Evolutionary conservation across 2,329 filamentous ascomycete species (phyloP).

Genomic region (Diplodia scrobiculata): DNA sequence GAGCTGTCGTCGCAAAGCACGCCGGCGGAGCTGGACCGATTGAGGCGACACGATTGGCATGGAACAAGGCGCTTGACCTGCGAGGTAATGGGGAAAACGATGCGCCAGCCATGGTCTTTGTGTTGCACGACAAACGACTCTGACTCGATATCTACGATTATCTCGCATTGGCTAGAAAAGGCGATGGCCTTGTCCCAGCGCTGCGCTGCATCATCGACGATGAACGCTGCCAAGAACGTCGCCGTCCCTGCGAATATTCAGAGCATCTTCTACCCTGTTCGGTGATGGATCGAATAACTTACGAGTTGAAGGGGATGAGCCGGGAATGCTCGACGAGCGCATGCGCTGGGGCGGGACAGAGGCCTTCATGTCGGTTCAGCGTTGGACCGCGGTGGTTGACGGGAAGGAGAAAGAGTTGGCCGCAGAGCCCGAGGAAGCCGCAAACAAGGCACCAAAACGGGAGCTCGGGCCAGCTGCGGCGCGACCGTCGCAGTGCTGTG

Average conservation of each 20-base stretch:
- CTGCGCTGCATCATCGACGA: background rate
- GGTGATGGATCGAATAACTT: background rate
- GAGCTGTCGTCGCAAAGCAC: background rate
- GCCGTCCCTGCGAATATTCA: background rate
- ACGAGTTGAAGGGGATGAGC: background rate
- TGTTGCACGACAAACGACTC: background rate
- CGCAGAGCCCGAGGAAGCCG: background rate
- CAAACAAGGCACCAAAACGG: background rate
- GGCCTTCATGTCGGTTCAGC: background rate
- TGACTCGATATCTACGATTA: background rate
- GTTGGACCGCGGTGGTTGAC: background rate
- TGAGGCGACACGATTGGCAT: background rate
- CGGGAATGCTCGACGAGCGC: background rate
- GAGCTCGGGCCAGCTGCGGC: background rate
- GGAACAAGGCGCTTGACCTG: background rate
- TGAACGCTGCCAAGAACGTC: background rate
- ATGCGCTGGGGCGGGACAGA: background rate
- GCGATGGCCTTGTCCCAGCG: background rate
- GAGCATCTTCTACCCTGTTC: background rate
- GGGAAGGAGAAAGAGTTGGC: background rate
- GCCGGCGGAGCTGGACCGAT: background rate
- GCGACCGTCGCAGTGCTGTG: background rate
- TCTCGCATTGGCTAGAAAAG: background rate
- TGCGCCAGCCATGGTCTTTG: background rate
- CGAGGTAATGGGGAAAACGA: background rate